Conservation (phyloP, 805 yeast genomes). For the Cyberlindnera mrakii region DNA sequence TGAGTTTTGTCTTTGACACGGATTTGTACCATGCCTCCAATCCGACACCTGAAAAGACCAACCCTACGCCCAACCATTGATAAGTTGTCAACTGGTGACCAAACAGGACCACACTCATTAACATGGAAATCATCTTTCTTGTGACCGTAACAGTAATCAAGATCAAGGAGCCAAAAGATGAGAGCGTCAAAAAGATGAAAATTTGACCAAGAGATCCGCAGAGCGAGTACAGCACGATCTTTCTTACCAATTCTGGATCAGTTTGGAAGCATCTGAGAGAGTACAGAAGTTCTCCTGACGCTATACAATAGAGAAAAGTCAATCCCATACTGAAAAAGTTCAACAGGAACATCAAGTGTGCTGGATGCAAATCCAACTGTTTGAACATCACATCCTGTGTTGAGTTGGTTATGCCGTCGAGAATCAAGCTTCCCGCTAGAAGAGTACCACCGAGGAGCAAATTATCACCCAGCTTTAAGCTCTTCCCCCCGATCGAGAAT, state of each 20-base stretch:
- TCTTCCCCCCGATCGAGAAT: conserved; percentile 55
- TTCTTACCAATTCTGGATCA: conserved; percentile 51
- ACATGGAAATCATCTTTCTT: conserved; percentile 93
- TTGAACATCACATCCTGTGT: conserved; percentile 84
- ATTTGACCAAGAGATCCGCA: conserved; percentile 92
- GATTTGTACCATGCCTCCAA: conserved; percentile 61
- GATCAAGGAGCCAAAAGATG: conserved; percentile 76
- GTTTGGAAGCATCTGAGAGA: conserved; percentile 39
- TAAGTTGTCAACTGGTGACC: conserved; percentile 60
- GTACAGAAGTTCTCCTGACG: conserved; percentile 44
- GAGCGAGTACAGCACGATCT: conserved; percentile 59
- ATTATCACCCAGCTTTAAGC: conserved; percentile 18
- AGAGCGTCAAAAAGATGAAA: conserved; percentile 83
- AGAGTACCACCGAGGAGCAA: conserved; percentile 50
- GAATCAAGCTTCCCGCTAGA: conserved; percentile 54
- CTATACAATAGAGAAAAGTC: conserved; percentile 42
- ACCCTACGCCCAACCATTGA: conserved; percentile 75
- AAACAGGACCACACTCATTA: conserved; percentile 77
- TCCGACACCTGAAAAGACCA: conserved; percentile 83
- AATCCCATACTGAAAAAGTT: conserved; percentile 40
- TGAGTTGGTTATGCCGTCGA: conserved; percentile 91
- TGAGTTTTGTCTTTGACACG: neutral
- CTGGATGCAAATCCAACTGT: conserved; percentile 59
- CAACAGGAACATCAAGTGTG: conserved; percentile 77
- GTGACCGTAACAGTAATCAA: conserved; percentile 93